Evolutionary conservation across 2,329 filamentous ascomycete species (phyloP), one percentile per base, ranked within the genome.

Genomic region (Aspergillus quadricinctus): DNA sequence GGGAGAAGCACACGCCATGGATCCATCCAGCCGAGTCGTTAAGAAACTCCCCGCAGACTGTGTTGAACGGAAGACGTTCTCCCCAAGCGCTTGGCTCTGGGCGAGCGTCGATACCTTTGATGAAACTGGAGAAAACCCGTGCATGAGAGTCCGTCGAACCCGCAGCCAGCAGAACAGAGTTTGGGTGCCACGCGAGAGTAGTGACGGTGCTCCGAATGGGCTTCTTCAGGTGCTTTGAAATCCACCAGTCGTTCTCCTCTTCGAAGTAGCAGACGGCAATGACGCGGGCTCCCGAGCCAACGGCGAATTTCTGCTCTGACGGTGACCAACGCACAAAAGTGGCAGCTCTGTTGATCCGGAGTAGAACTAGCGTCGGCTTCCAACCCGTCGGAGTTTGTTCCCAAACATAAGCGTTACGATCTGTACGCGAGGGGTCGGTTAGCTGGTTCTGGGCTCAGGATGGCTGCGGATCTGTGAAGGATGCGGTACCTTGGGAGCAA

Each of bases 181-280:
- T 99, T 37, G 94, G 94, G 76, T 99, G 94, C 94, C 94, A 99
- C 56, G 88, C 88, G 48, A 99, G 86, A 17, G 89, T 92, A 55
- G 94, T 97, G 68, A 99, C 93, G 56, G 94, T 99, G 73, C 92
- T 96, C 64, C 93, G 89, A 68, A 99, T 96, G 21, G 94, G 94
- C 83, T 97, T 99, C 85, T 97, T 97, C 71, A 99, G 79, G 77
- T 99, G 94, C 82, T 99, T 99, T 40, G 92, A 97, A 45, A 99
- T 93, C 94, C 94, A 99, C 94, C 94, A 99, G 80, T 99, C 92
- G 77, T 99, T 97, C 77, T 99, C 94, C 74, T 96, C 90, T 72
- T 99, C 94, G 67, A 99, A 99, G 80, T 97, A 97, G 82, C 94
- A 99, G 66, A 97, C 84, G 43, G 94, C 92, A 68, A 99, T 96